Evolutionary conservation across 2,329 filamentous ascomycete genomes (phyloP), one percentile per base, ranked within the genome.

Genomic region (Hymenoscyphus linearis): DNA sequence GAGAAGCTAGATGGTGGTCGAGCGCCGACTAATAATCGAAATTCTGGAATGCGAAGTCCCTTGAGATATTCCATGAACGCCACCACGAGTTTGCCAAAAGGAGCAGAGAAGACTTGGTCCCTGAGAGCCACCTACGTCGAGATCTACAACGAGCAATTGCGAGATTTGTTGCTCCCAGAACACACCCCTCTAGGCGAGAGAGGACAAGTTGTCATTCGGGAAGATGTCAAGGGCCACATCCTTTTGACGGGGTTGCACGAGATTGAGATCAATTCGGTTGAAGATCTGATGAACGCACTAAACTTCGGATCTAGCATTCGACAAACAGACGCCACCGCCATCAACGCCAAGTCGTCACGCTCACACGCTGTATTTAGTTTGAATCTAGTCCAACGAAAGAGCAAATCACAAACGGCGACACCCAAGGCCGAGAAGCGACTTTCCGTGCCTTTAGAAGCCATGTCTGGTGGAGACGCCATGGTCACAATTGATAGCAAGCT

Each of bases 351-450:
- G 73, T 99, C 95, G 0, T 99, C 95, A 12, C 91, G 95, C 66
- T 99, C 95, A 1, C 95, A 99, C 74, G 95, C 95, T 36, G 93
- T 99, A 34, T 98, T 99, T 76, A 97, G 91, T 72, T 79, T 99
- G 64, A 98, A 98, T 70, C 82, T 99, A 7, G 82, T 98, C 7
- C 91, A 97, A 77, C 90, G 90, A 70, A 95, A 91, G 76, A 82
- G 74, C 67, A 85, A 85, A 62, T 71, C 75, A 61, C 78, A 76
- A 59, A 72, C 76, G 1, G 22, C 10, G 18, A 76, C 81, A 3
- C 79, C 85, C 16, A 80, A 80, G 13, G 80, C 83, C 34, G 91
- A 97, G 66, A 97, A 96, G 77, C 88, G 93, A 63, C 85, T 89
- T 68, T 98, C 95, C 0, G 86, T 96, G 66, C 92, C 93, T 0